Percentiles rank a stretch among this genome's conserved stretches.
Conservation (phyloP, 257 asterid species). For the Gentiana macrophylla region DNA sequence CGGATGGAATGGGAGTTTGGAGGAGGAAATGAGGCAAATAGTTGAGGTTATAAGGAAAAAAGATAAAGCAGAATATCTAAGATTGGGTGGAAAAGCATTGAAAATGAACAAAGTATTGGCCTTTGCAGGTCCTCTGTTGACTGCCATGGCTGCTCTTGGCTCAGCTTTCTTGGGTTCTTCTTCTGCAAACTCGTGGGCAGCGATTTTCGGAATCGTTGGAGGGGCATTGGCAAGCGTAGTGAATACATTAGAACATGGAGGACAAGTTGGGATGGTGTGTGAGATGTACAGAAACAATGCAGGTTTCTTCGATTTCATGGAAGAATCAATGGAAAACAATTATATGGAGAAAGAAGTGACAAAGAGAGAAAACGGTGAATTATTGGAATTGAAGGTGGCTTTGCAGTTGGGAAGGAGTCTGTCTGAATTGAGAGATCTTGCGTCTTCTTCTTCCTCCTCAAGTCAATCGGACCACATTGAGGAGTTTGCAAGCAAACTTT, state of each 20-base stretch:
- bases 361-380: constrained; percentile 58
- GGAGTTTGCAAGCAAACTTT: constrained; percentile 68
- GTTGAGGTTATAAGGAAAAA: constrained; percentile 19
- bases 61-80: constrained; percentile 47
- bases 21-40: constrained; percentile 49
- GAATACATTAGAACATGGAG: constrained; percentile 62
- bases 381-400: constrained; percentile 55
- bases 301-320: constrained; percentile 56
- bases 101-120: constrained; percentile 44
- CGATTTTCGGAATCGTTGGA: constrained; percentile 29
- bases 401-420: constrained; percentile 64
- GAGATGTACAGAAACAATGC: constrained; percentile 76
- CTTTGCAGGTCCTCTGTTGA: constrained; percentile 36
- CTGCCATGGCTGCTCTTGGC: constrained; percentile 56
- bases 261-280: constrained; percentile 79
- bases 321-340: constrained; percentile 45
- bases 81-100: constrained; percentile 39
- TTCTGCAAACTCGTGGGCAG: constrained; percentile 23
- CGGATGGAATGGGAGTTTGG: constrained; percentile 46
- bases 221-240: constrained; percentile 67
- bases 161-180: constrained; percentile 16
- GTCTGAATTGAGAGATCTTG: constrained; percentile 49
- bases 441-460: constrained; percentile 13
- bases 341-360: constrained; percentile 32
- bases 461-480: constrained; percentile 6